Percentiles rank a stretch among this genome's conserved stretches.
Evolutionary conservation across 148 eudicot species (phyloP).

Genomic region (Tetragonia tetragonoides): DNA sequence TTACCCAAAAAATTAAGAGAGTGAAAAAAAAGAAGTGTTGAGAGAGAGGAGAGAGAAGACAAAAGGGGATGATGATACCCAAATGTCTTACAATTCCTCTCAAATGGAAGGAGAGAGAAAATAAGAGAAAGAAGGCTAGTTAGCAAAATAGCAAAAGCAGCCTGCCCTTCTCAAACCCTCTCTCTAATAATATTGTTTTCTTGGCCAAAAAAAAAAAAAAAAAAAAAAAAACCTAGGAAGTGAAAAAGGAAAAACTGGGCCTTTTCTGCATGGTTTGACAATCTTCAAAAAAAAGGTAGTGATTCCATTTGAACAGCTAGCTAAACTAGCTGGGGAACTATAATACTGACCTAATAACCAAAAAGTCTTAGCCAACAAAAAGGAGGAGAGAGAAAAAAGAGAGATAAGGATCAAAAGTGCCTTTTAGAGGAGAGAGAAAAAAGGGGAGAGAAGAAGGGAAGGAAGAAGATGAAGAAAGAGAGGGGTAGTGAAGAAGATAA

Average conservation of each 20-base stretch:
- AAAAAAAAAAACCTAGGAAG: neutral
- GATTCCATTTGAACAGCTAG: constrained; percentile 20
- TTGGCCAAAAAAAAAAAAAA: neutral
- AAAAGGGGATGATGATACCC: constrained; percentile 53
- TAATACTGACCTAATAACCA: too few species aligned
- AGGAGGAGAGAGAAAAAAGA: constrained; percentile 12
- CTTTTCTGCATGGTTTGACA: constrained; percentile 57
- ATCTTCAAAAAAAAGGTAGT: constrained; percentile 10
- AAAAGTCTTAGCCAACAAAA: neutral
- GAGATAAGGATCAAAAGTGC: neutral
- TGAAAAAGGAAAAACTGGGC: constrained; percentile 24
- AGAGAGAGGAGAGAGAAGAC: constrained; percentile 76
- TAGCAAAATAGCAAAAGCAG: constrained; percentile 1
- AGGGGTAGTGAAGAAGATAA: too few species aligned
- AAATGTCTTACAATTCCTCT: constrained; percentile 86
- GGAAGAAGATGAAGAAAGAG: constrained; percentile 16
- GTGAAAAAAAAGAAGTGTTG: neutral
- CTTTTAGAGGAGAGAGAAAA: constrained; percentile 2
- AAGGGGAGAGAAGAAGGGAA: constrained; percentile 5
- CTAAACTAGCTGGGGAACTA: too few species aligned
- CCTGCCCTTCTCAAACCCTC: constrained; percentile 34
- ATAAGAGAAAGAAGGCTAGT: constrained; percentile 28
- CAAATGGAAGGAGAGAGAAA: constrained; percentile 25
- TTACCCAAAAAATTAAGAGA: neutral
- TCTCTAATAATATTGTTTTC: constrained; percentile 1